Base-by-base conservation (phyloP, 495 filamentous ascomycete species). In the Neurospora sp. region DNA sequence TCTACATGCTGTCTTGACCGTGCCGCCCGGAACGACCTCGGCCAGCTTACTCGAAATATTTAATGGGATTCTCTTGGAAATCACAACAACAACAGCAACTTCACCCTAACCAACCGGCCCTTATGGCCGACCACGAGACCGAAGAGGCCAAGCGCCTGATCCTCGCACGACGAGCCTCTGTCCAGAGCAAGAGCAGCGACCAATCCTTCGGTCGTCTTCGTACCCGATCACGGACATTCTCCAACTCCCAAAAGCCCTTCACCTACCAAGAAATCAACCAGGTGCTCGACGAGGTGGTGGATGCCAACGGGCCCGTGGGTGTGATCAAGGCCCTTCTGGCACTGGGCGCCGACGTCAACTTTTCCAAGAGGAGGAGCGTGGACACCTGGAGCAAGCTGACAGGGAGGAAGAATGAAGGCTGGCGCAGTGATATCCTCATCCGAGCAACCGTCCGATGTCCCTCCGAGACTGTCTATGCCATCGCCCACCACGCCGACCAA, bases 261-360 rank as follows among this genome's bases (percentile, higher is more conserved):
- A 78, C 74, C 0, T 73, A 79, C 37, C 70, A 73, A 16, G 79
- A 81, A 68, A 69, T 77, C n/a, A 81, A 81, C 73, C 71, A 74
- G 8, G 79, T 80, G 35, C 68, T 81, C 18, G 71, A 73, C 20
- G 74, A 78, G 48, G 75, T 78, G 9, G 70, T 81, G 31, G 78
- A 80, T 14, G 31, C 72, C 3, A 77, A 81, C 18, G 79, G 77
- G 9, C 74, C 78, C 0, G 68, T 77, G 22, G 76, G 78, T 12
- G 70, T 81, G 12, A 73, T 80, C 71, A 77, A 74, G 46, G 78
- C 78, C 6, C 69, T 81, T 9, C 68, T 81, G 35, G 46, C 73
- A 10, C 74, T 81, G 20, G 79, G 79, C 0, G 79, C 77, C 68
- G 79, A 81, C 46, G 74, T 81, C 73, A 81, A 81, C 74, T 81